Percentiles rank a stretch among this genome's conserved stretches.
phyloP scores from a whole-genome alignment of 331 rosid species.

The Malus hybrid region DNA sequence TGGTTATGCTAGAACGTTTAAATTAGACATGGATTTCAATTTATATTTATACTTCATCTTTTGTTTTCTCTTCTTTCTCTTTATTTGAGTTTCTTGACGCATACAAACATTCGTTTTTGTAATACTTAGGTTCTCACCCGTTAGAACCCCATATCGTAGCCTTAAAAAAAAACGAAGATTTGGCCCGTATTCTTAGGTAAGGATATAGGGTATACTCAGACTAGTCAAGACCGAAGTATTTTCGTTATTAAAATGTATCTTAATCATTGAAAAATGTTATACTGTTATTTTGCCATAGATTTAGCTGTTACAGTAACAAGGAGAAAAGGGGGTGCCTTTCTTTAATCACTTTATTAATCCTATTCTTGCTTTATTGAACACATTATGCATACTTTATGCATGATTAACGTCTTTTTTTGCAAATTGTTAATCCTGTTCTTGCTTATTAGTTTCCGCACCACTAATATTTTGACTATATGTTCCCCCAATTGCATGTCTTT shows the following conservation, averaged over 20 bases:
- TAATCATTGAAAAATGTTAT: too few species aligned
- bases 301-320: background rate
- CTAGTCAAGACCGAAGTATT: too few species aligned
- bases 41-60: background rate
- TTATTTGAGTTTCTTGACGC: background rate
- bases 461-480: conserved; percentile 4
- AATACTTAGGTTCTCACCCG: too few species aligned
- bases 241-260: too few species aligned
- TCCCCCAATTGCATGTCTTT: background rate
- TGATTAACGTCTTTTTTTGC: conserved; percentile 8
- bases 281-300: background rate
- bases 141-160: too few species aligned
- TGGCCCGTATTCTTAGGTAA: too few species aligned
- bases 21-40: too few species aligned
- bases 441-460: conserved; percentile 6
- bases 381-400: background rate
- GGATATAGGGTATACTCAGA: too few species aligned
- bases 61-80: background rate
- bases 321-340: conserved; percentile 3
- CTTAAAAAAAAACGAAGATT: too few species aligned
- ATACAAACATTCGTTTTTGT: background rate
- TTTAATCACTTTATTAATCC: conserved; percentile 25
- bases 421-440: background rate
- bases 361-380: background rate
- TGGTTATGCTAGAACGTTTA: too few species aligned